Evolutionary conservation across 768 basidiomycete species (phyloP), one percentile per base, ranked within the genome.

Genomic region (Steccherinum ochraceum): DNA sequence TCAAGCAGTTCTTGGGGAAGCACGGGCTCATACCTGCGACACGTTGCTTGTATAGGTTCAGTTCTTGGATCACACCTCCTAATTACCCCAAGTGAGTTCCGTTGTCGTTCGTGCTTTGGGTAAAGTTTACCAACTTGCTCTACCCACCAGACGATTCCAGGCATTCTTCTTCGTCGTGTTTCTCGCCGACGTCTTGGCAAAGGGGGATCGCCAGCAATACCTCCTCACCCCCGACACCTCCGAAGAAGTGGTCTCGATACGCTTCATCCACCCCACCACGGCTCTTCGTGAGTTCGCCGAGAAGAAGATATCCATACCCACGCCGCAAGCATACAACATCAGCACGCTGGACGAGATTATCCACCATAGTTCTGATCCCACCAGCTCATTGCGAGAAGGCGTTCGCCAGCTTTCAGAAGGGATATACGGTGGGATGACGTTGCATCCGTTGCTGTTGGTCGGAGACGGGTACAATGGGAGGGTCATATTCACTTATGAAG

Each of bases 321-420:
- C 86, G 13, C 86, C 86, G 12, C 86, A 89, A 61, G 83, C 74
- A 59, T 89, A 89, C 62, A 74, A 88, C 48, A 64, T 88, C 24
- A 68, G 72, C 10, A 86, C 83, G 3, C 70, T 89, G 27, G 71
- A 78, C 3, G 71, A 70, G 26, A 69, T 86, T 26, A 67, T 87
- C 23, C 52, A 62, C 2, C n/a, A n/a, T n/a, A n/a, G n/a, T n/a
- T n/a, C n/a, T n/a, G n/a, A n/a, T n/a, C n/a, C n/a, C n/a, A n/a
- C n/a, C n/a, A n/a, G n/a, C n/a, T n/a, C n/a, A n/a, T n/a, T n/a
- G n/a, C n/a, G n/a, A n/a, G 51, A 62, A 2, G 76, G 76, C 41
- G 51, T 63, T 5, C 48, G 68, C 43, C 55, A 55, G n/a, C 66
- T 87, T 11, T 80, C 85, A 0, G 50, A 54, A 0, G 77, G 84